Conservation (phyloP, 257 asterid species). For the Thymus mandschuricus region DNA sequence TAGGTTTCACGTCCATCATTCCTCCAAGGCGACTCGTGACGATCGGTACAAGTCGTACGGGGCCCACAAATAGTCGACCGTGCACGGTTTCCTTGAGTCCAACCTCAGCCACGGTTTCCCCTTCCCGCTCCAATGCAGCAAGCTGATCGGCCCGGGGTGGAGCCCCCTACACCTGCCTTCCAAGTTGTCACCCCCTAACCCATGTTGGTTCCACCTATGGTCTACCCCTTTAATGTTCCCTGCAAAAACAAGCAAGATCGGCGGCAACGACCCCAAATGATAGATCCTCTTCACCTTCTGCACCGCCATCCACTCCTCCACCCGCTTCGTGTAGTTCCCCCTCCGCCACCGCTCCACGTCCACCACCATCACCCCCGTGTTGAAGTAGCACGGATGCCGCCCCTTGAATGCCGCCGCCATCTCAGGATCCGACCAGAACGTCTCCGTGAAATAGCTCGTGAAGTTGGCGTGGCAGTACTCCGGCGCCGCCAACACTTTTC, state of each 20-base stretch:
- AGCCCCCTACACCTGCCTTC: slow-evolving; percentile 79
- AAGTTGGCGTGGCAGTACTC: slow-evolving; percentile 85
- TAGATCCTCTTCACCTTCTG: slow-evolving; percentile 74
- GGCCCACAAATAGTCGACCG: slow-evolving; percentile 79
- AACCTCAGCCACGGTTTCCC: slow-evolving; percentile 91
- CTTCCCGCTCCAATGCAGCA: slow-evolving; percentile 94
- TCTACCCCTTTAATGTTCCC: slow-evolving; percentile 70
- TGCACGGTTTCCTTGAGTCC: slow-evolving; percentile 76
- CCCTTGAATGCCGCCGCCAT: slow-evolving; percentile 55
- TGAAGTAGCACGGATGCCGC: slow-evolving; percentile 69
- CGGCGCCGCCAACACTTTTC: slow-evolving; percentile 72
- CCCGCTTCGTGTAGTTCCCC: slow-evolving; percentile 69
- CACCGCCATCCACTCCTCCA: slow-evolving; percentile 82
- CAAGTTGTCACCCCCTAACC: slow-evolving; percentile 81
- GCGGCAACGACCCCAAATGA: slow-evolving; percentile 77
- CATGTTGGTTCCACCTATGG: slow-evolving; percentile 89
- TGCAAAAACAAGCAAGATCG: slow-evolving; percentile 70
- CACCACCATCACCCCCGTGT: slow-evolving; percentile 91
- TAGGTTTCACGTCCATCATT: slow-evolving; percentile 28
- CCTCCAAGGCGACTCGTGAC: slow-evolving; percentile 65
- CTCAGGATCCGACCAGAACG: slow-evolving; percentile 59
- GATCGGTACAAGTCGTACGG: slow-evolving; percentile 76
- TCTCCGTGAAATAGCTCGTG: slow-evolving; percentile 61
- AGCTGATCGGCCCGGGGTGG: slow-evolving; percentile 90
- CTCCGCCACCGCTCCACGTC: slow-evolving; percentile 67